phyloP scores from a whole-genome alignment of 768 basidiomycete genomes.

The Lactarius deliciosus region DNA sequence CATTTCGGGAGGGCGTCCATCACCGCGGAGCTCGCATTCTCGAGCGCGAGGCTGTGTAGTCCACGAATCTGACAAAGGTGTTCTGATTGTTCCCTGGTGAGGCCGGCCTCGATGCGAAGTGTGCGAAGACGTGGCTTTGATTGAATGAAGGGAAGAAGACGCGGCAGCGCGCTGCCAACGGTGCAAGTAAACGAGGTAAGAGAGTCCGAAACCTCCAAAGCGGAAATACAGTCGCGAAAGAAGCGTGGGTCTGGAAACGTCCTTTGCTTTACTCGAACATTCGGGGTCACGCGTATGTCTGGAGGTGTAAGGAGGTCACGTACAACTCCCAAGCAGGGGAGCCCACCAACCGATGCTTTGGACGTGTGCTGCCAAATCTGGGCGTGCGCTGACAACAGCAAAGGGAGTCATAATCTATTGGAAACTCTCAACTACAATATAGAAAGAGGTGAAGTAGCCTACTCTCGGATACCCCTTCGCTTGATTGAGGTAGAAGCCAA shows the following conservation, averaged over 20 bases:
- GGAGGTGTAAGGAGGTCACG: conserved; percentile 11
- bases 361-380: conserved; percentile 56
- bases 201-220: conserved; percentile 51
- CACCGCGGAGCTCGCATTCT: conserved; percentile 62
- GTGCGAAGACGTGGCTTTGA: conserved; percentile 46
- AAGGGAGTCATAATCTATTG: conserved; percentile 58
- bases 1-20: conserved; percentile 60
- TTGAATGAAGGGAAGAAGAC: conserved; percentile 49
- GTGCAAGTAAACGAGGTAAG: conserved; percentile 58
- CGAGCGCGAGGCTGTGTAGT: conserved; percentile 51
- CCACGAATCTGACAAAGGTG: conserved; percentile 42
- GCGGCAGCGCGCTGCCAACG: conserved; percentile 43
- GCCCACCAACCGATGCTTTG: conserved; percentile 56
- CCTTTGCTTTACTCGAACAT: conserved; percentile 33
- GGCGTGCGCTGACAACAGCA: conserved; percentile 52
- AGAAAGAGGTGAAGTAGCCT: conserved; percentile 28
- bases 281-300: conserved; percentile 56
- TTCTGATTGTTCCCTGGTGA: conserved; percentile 52
- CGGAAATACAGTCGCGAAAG: conserved; percentile 49
- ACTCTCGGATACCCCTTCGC: conserved; percentile 58
- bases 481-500: conserved; percentile 55
- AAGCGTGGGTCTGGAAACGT: conserved; percentile 44
- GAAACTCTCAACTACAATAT: neutral
- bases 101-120: conserved; percentile 50
- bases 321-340: conserved; percentile 11